phyloP scores from a whole-genome alignment of 805 yeast species.

The Ogataea paraovalis region DNA sequence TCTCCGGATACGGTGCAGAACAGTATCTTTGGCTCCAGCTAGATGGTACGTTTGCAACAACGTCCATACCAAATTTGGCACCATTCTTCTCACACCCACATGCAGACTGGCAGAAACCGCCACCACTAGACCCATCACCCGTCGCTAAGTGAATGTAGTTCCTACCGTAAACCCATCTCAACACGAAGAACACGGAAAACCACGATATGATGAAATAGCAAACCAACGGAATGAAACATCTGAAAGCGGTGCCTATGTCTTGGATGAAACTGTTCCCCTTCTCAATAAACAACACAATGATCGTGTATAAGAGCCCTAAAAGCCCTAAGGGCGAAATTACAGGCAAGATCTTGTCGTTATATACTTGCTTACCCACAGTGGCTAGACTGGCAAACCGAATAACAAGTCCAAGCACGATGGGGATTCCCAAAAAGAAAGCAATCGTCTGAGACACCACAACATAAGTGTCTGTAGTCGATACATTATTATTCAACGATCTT shows the following conservation, averaged over 20 bases:
- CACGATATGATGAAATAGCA: slow-evolving; percentile 46
- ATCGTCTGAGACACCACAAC: slow-evolving; percentile 44
- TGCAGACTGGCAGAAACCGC: slow-evolving; percentile 5
- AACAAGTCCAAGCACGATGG: slow-evolving; percentile 42
- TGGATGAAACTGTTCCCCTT: slow-evolving; percentile 45
- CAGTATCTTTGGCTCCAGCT: slow-evolving; percentile 29
- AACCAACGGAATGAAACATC: slow-evolving; percentile 47
- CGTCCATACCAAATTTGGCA: not conserved
- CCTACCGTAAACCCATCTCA: slow-evolving; percentile 29
- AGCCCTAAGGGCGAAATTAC: slow-evolving; percentile 46
- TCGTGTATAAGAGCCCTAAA: slow-evolving; percentile 49
- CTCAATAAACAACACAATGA: slow-evolving; percentile 47
- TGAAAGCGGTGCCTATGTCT: slow-evolving; percentile 45
- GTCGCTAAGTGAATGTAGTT: not conserved
- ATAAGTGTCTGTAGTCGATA: slow-evolving; percentile 25
- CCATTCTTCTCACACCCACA: slow-evolving; percentile 39
- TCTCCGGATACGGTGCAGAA: slow-evolving; percentile 37
- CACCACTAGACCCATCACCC: not conserved
- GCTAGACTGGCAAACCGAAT: slow-evolving; percentile 32
- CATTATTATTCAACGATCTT: slow-evolving; percentile 6
- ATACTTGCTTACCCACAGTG: slow-evolving; percentile 31
- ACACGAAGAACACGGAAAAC: slow-evolving; percentile 39
- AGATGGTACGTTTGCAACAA: not conserved
- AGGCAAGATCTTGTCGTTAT: slow-evolving; percentile 35
- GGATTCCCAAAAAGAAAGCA: slow-evolving; percentile 51